Conservation (phyloP, 164 flowering plant genomes). For the Liriodendron chinense region DNA sequence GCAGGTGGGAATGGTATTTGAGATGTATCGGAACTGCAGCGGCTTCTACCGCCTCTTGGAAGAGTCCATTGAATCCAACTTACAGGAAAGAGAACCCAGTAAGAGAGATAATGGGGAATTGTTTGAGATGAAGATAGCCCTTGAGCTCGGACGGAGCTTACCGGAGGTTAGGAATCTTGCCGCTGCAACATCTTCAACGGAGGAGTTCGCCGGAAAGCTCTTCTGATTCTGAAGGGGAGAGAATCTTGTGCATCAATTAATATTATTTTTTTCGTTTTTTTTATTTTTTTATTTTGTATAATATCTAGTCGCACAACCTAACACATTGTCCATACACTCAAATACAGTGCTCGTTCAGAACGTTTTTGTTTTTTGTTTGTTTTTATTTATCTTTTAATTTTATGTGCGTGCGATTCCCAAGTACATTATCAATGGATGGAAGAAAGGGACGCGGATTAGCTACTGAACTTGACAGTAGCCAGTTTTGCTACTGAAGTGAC, state of each 20-base stretch:
- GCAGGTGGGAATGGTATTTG: slow-evolving; percentile 62
- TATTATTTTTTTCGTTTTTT: not conserved
- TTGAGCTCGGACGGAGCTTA: slow-evolving; percentile 44
- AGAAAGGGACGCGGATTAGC: no score
- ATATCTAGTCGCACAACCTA: no score
- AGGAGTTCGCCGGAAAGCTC: slow-evolving; percentile 54
- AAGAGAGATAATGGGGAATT: slow-evolving; percentile 49
- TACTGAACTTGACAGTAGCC: no score
- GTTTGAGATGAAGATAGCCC: slow-evolving; percentile 48
- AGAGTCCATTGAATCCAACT: slow-evolving; percentile 30
- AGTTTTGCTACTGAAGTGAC: no score
- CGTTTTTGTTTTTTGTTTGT: no score
- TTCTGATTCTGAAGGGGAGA: slow-evolving; percentile 20
- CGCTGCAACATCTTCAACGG: slow-evolving; percentile 2
- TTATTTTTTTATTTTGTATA: no score
- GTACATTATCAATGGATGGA: no score
- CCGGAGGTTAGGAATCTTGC: slow-evolving; percentile 34
- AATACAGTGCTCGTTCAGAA: no score
- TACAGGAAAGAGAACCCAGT: slow-evolving; percentile 16
- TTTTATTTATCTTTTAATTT: no score
- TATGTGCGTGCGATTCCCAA: no score
- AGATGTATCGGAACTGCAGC: slow-evolving; percentile 45
- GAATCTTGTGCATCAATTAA: no score
- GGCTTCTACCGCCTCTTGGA: slow-evolving; percentile 36
- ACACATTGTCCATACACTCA: no score